Conservation (phyloP, 371 early-diverging fungal species). For the Circinella umbellata region DNA sequence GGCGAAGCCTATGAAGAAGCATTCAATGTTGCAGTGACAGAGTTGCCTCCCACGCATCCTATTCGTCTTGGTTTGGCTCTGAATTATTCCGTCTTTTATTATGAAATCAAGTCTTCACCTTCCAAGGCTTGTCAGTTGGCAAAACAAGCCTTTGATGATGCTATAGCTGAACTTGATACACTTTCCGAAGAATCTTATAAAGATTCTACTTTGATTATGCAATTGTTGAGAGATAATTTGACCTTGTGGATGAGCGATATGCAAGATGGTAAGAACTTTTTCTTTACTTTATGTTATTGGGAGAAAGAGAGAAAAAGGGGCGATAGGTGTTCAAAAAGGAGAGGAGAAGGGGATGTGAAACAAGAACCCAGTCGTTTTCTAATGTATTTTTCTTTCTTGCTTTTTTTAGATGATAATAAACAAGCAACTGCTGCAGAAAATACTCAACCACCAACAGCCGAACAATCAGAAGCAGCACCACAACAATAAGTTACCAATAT, state of each 20-base stretch:
- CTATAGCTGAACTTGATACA: constrained; percentile 97
- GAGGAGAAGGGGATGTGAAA: background rate
- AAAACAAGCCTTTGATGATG: constrained; percentile 99
- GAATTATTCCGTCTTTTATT: constrained; percentile 99
- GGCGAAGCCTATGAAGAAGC: constrained; percentile 97
- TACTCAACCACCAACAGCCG: background rate
- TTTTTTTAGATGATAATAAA: background rate
- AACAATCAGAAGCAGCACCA: background rate
- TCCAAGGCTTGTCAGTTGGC: constrained; percentile 99
- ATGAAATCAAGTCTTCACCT: constrained; percentile 99
- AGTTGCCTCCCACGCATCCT: constrained; percentile 97
- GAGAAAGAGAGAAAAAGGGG: background rate
- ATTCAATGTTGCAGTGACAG: constrained; percentile 91
- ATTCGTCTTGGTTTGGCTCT: constrained; percentile 99
- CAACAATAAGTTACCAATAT: background rate
- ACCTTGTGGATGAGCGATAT: constrained; percentile 99
- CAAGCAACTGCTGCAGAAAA: constrained; percentile 6
- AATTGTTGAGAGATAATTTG: constrained; percentile 99
- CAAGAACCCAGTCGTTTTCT: too few relatives aligned
- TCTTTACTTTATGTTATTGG: background rate
- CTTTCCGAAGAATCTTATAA: constrained; percentile 99
- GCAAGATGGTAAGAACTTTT: constrained; percentile 67
- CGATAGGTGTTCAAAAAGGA: too few relatives aligned
- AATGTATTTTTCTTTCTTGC: background rate
- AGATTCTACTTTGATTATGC: constrained; percentile 99